phyloP scores from a whole-genome alignment of 208 protist species.

The Leishmania gerbilli region DNA sequence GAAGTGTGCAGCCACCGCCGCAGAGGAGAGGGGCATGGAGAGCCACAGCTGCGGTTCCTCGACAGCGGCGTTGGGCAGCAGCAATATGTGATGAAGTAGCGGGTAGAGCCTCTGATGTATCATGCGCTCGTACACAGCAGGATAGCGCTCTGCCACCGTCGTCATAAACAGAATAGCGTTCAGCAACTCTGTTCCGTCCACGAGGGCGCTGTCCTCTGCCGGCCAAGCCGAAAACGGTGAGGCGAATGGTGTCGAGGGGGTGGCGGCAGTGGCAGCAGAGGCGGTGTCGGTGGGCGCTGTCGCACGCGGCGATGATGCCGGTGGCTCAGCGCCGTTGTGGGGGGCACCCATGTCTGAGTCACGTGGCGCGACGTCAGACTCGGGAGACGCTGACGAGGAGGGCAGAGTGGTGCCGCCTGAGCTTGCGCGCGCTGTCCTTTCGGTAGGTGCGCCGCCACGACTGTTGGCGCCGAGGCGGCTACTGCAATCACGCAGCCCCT shows the following conservation, averaged over 20 bases:
- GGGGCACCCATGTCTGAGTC: neutral
- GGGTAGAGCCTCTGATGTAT: constrained; percentile 48
- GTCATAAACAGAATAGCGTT: constrained; percentile 51
- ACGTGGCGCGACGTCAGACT: neutral
- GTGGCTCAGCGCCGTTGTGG: neutral
- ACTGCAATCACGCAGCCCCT: neutral
- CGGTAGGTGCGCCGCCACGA: neutral
- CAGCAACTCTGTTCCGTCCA: constrained; percentile 41
- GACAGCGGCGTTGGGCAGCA: constrained; percentile 23
- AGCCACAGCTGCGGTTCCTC: constrained; percentile 28
- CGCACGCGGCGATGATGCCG: neutral
- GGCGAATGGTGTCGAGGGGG: neutral
- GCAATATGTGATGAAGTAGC: constrained; percentile 47
- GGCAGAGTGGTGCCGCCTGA: neutral
- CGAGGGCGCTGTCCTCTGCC: constrained; percentile 22
- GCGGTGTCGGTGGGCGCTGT: neutral
- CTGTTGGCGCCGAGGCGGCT: neutral
- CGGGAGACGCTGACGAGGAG: neutral
- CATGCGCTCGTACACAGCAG: constrained; percentile 45
- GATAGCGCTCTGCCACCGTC: constrained; percentile 39
- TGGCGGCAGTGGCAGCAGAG: neutral
- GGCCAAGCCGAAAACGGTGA: constrained; percentile 1
- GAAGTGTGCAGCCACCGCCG: neutral
- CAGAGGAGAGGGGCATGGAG: constrained; percentile 16
- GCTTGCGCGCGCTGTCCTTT: neutral